phyloP scores from a whole-genome alignment of 352 stramenopile species.

The Pythium insidiosum region DNA sequence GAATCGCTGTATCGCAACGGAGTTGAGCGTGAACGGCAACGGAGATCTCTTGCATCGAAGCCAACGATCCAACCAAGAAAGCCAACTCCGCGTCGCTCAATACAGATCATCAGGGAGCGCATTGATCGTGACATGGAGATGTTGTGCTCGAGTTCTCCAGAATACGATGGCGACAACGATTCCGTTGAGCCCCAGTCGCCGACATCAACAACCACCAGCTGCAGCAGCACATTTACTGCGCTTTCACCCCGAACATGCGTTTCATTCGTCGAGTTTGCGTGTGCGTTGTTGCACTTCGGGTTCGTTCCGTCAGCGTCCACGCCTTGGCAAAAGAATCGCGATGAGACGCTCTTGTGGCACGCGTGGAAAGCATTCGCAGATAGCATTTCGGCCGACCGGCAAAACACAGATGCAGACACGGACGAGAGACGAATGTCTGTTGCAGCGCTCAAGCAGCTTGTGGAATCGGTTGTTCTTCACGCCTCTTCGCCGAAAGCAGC shows the following conservation, averaged over 20 bases:
- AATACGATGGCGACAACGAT: too few species aligned
- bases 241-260: conserved; percentile 1
- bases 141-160: conserved; percentile 19
- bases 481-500: too few species aligned
- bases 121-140: conserved; percentile 26
- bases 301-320: conserved; percentile 34
- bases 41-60: conserved; percentile 14
- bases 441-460: conserved; percentile 11
- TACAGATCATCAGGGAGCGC: conserved; percentile 32
- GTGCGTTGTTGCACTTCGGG: conserved; percentile 45
- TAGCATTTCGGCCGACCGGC: too few species aligned
- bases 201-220: background rate
- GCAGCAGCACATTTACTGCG: background rate
- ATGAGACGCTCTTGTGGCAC: conserved; percentile 41
- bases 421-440: conserved; percentile 6
- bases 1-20: conserved; percentile 53
- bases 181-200: too few species aligned
- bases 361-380: conserved; percentile 28
- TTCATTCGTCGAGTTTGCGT: conserved; percentile 46
- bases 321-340: conserved; percentile 17
- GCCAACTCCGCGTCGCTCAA: too few species aligned
- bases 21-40: too few species aligned
- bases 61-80: background rate
- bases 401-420: too few species aligned
- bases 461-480: conserved; percentile 16